Conservation (phyloP, 1,284 basidiomycete species). For the Ustilago bromivora region DNA sequence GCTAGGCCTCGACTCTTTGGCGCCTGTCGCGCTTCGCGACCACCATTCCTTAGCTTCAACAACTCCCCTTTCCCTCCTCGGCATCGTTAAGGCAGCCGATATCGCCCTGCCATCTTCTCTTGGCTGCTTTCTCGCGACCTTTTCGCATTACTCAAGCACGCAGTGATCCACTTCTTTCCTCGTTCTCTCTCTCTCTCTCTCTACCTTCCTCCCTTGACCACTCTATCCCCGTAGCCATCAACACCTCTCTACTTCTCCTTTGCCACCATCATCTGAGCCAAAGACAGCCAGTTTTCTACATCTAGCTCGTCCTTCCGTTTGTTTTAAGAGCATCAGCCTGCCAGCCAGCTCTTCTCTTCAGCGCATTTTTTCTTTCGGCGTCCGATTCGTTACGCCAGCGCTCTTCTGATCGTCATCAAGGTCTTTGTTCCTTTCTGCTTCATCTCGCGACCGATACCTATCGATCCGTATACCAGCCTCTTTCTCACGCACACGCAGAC, state of each 20-base stretch:
- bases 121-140: conserved; percentile 24
- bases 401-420: conserved; percentile 24
- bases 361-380: conserved; percentile 22
- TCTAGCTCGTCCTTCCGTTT: conserved; percentile 14
- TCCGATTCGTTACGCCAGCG: conserved; percentile 56
- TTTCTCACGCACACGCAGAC: not conserved
- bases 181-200: not conserved
- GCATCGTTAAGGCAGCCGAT: conserved; percentile 40
- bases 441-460: conserved; percentile 13
- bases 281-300: conserved; percentile 5
- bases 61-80: conserved; percentile 1
- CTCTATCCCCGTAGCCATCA: not conserved
- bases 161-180: not conserved
- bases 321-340: not conserved
- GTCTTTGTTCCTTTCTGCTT: not conserved
- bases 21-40: conserved; percentile 32
- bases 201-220: not conserved
- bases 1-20: conserved; percentile 18
- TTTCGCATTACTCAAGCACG: conserved; percentile 26
- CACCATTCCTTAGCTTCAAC: conserved; percentile 7
- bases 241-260: not conserved
- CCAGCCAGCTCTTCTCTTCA: conserved; percentile 11
- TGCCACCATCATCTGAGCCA: conserved; percentile 29
- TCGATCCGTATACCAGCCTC: conserved; percentile 20
- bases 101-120: conserved; percentile 46